These are phyloP conservation scores for Pseudogymnoascus sp. DNA, from an alignment of 2,329 filamentous ascomycete genomes.

Conservation along the genomic window DNA sequence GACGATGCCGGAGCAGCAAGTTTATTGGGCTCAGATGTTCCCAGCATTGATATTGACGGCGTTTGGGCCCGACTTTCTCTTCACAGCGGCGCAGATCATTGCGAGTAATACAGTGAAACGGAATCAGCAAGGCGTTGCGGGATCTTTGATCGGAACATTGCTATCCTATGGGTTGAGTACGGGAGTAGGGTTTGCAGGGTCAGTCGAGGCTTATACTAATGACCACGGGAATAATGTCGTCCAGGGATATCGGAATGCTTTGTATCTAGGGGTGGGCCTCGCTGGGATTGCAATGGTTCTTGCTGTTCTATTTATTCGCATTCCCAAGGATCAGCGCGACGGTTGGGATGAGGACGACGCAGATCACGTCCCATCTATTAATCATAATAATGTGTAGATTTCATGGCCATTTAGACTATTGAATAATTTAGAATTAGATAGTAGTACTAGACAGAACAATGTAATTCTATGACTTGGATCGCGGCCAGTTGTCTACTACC, in stretches of 20 bases:
- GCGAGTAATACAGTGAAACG: constrained; percentile 43
- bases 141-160: constrained; percentile 41
- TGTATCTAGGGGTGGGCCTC: constrained; percentile 36
- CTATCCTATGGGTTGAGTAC: constrained; percentile 37
- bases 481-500: too few species aligned
- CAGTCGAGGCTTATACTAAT: constrained; percentile 28
- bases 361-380: background rate
- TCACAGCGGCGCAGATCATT: constrained; percentile 45
- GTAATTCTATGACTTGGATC: background rate
- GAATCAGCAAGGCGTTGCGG: constrained; percentile 44
- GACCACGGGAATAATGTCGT: constrained; percentile 20
- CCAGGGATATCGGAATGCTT: constrained; percentile 32
- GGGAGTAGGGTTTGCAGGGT: constrained; percentile 39
- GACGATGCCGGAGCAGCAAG: constrained; percentile 18
- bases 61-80: constrained; percentile 43
- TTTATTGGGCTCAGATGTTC: background rate
- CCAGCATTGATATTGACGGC: constrained; percentile 18
- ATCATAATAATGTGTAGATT: background rate
- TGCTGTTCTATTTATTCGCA: constrained; percentile 33
- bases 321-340: constrained; percentile 35
- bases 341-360: constrained; percentile 24
- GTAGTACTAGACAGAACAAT: background rate
- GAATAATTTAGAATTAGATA: background rate
- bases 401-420: background rate
- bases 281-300: constrained; percentile 30